Percentiles rank a stretch among this genome's conserved stretches.
These are phyloP conservation scores for Geosiphon pyriformis DNA, from an alignment of 192 early-diverging fungal species.

Conservation along the genomic window DNA sequence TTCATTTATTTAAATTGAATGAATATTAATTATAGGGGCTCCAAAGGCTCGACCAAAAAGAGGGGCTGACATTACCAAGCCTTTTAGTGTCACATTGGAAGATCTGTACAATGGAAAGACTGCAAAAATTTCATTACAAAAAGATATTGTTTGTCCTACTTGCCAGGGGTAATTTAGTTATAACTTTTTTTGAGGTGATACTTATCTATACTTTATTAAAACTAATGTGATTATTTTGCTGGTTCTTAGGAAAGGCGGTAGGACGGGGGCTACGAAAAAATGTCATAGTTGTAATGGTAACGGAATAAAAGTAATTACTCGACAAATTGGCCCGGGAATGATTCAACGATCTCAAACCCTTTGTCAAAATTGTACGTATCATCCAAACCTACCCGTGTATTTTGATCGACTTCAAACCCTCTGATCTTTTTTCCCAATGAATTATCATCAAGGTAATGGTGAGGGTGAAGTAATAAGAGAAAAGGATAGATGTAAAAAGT, in stretches of 20 bases:
- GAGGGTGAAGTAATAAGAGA: conserved; percentile 80
- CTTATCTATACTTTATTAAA: too few species aligned
- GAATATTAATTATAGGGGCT: too few species aligned
- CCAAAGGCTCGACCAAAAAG: conserved; percentile 38
- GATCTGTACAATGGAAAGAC: conserved; percentile 91
- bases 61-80: conserved; percentile 58
- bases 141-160: conserved; percentile 62
- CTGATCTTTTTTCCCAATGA: too few species aligned
- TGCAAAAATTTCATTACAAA: conserved; percentile 74
- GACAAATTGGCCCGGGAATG: conserved; percentile 86
- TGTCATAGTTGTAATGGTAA: conserved; percentile 74
- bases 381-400: background rate
- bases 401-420: background rate
- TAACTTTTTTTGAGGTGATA: background rate
- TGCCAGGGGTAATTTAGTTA: conserved; percentile 52
- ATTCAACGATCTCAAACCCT: conserved; percentile 85
- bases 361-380: conserved; percentile 63
- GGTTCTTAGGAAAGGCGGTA: conserved; percentile 76
- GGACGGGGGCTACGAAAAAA: conserved; percentile 63
- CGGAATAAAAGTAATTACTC: conserved; percentile 71
- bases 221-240: too few species aligned
- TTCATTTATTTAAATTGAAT: too few species aligned
- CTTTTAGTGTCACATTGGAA: conserved; percentile 81
- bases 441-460: conserved; percentile 53
- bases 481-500: conserved; percentile 88